These are phyloP conservation scores for Hypoxylon sp. DNA, from an alignment of 2,329 filamentous ascomycete genomes.

Conservation along the genomic window DNA sequence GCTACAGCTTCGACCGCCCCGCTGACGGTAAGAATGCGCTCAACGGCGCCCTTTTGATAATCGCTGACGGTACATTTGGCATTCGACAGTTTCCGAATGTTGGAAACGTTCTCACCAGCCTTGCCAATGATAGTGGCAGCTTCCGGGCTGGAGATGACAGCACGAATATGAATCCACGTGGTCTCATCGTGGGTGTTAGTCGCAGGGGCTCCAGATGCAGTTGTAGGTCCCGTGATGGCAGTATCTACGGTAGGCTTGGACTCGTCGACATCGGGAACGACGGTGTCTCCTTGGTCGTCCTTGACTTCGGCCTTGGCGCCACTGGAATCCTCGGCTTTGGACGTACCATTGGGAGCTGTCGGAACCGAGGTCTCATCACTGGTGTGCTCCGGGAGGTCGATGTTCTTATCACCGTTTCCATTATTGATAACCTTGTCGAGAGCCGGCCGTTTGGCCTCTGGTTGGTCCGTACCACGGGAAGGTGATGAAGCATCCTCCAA, in stretches of 20 bases:
- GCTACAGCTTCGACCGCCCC: constrained; percentile 96
- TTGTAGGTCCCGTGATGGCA: constrained; percentile 57
- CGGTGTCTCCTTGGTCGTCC: constrained; percentile 77
- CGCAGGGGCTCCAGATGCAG: constrained; percentile 58
- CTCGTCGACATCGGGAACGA: constrained; percentile 75
- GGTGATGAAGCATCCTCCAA: constrained; percentile 97
- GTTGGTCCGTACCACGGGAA: constrained; percentile 90
- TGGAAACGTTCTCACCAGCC: constrained; percentile 97
- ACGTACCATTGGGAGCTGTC: constrained; percentile 63
- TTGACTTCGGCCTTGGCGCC: constrained; percentile 65
- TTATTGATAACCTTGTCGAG: constrained; percentile 91
- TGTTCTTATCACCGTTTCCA: constrained; percentile 61
- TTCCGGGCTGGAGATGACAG: constrained; percentile 97
- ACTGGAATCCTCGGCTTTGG: constrained; percentile 63
- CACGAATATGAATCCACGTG: constrained; percentile 95
- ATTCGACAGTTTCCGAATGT: constrained; percentile 93
- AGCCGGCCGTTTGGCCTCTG: constrained; percentile 95
- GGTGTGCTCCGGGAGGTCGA: constrained; percentile 58
- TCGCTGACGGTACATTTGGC: constrained; percentile 99
- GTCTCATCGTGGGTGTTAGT: constrained; percentile 84
- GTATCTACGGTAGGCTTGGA: constrained; percentile 64
- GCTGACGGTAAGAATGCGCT: constrained; percentile 97
- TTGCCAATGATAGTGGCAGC: constrained; percentile 99
- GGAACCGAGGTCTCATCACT: constrained; percentile 56
- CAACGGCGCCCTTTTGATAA: constrained; percentile 95